Percentiles rank a stretch among this genome's conserved stretches.
These are phyloP conservation scores for Saccharomyces hybrid DNA, from an alignment of 1,139 yeast genomes.

Conservation along the genomic window DNA sequence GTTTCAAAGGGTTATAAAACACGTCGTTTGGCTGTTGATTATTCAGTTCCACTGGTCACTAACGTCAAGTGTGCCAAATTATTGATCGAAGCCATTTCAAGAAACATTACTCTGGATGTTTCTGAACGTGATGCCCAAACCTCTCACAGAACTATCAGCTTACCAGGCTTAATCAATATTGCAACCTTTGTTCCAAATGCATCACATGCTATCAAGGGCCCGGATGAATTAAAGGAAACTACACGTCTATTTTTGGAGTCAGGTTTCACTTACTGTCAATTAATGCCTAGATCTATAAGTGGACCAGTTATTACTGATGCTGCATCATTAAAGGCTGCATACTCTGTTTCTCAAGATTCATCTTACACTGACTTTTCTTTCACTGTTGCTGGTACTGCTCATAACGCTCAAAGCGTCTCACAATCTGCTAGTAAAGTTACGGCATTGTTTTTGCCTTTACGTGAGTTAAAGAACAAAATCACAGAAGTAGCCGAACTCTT, in stretches of 20 bases:
- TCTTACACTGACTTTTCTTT: conserved; percentile 79
- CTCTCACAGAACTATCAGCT: conserved; percentile 69
- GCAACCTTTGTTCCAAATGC: conserved; percentile 72
- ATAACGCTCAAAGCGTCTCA: conserved; percentile 55
- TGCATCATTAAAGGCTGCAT: conserved; percentile 56
- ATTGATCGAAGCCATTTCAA: conserved; percentile 84
- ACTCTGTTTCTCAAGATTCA: conserved; percentile 47
- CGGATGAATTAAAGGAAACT: conserved; percentile 52
- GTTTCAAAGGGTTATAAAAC: conserved; percentile 96
- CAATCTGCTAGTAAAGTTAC: conserved; percentile 64
- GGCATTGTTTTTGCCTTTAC: conserved; percentile 74
- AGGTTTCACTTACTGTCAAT: conserved; percentile 83
- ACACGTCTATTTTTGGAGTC: conserved; percentile 69
- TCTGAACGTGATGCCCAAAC: conserved; percentile 82
- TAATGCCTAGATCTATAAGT: conserved; percentile 63
- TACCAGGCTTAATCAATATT: conserved; percentile 85
- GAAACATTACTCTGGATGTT: conserved; percentile 60
- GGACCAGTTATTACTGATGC: conserved; percentile 62
- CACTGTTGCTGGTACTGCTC: conserved; percentile 73
- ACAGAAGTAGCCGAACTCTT: conserved; percentile 73
- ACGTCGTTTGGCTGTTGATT: conserved; percentile 99
- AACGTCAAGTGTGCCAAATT: conserved; percentile 97
- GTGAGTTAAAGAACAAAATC: conserved; percentile 63
- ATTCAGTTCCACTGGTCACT: conserved; percentile 94
- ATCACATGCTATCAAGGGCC: conserved; percentile 39